Base-by-base conservation (phyloP, 768 basidiomycete genomes). In the Russula dissimulans region DNA sequence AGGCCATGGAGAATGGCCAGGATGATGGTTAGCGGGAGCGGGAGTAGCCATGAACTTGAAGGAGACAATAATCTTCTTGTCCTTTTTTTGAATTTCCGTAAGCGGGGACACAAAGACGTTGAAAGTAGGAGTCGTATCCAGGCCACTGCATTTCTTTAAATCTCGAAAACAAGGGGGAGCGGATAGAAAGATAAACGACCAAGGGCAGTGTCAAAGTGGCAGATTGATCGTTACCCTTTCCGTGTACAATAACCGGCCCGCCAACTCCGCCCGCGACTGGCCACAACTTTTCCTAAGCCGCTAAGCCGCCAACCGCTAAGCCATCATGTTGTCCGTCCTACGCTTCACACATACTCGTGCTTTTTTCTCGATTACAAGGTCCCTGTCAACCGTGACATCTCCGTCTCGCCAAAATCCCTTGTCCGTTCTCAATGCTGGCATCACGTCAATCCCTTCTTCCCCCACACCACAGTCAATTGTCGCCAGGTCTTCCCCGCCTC, bases 51-150 rank as follows among this genome's bases (percentile, higher is more conserved):
- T 36, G 34, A 5, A 5, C 34, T 39, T 34, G 55, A 52, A 5
- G 54, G 29, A 36, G 39, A 57, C 56, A 57, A 62, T 36, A 48
- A 62, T 54, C 18, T 42, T 57, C 49, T 62, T 62, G 61, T 62
- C 52, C 44, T 56, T 62, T 62, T 57, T 49, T 56, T 48, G 34
- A 36, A 10, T 22, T 52, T 44, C 31, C 44, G 52, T 53, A 60
- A 60, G 46, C 58, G 51, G 44, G 34, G 41, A 47, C 39, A 53
- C 29, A 41, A 48, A 44, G 44, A 36, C 34, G 34, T 36, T 15
- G 26, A 32, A 32, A 38, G 50, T 54, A 14, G 17, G 49, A 49
- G 17, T 47, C 15, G 58, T 59, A 47, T 48, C 58, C 57, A 59
- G 43, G 57, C 43, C 38, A 43, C 32, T 52, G 32, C 32, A 39